A percentile compares a stretch with the other conserved stretches of the same genome.
phyloP scores from a whole-genome alignment of 495 filamentous ascomycete species.

The Aspergillus bertholletiae region DNA sequence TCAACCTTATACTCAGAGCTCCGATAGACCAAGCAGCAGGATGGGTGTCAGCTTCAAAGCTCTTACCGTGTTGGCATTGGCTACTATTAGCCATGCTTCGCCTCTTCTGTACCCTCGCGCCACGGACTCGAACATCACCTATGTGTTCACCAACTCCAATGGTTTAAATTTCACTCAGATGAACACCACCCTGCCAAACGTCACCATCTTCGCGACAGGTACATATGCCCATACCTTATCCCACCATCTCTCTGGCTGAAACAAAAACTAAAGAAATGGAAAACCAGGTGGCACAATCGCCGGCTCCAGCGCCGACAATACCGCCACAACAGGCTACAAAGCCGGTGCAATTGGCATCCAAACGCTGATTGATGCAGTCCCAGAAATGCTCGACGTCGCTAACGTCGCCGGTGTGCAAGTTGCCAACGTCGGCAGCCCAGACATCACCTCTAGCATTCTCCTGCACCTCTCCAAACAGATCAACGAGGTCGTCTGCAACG shows the following conservation, averaged over 20 bases:
- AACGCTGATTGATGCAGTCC: slow-evolving; percentile 37
- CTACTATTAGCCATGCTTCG: slow-evolving; percentile 22
- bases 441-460: slow-evolving; percentile 39
- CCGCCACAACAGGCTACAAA: slow-evolving; percentile 45
- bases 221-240: neutral
- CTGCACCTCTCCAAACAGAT: slow-evolving; percentile 39
- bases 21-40: neutral
- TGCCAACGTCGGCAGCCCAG: slow-evolving; percentile 33
- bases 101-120: slow-evolving; percentile 22
- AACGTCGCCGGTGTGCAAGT: slow-evolving; percentile 47
- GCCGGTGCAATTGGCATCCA: slow-evolving; percentile 40
- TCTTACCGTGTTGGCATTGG: slow-evolving; percentile 20
- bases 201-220: slow-evolving; percentile 49
- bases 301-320: slow-evolving; percentile 35
- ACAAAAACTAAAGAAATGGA: neutral
- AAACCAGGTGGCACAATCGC: slow-evolving; percentile 45
- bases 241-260: too few species aligned
- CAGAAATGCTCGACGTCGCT: slow-evolving; percentile 40
- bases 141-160: slow-evolving; percentile 31
- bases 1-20: neutral
- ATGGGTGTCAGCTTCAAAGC: slow-evolving; percentile 18
- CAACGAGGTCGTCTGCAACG: slow-evolving; percentile 37
- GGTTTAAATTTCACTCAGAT: slow-evolving; percentile 35
- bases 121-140: slow-evolving; percentile 13
- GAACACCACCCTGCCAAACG: slow-evolving; percentile 44